Evolutionary conservation across 2,329 filamentous ascomycete genomes (phyloP), one percentile per base, ranked within the genome.

Genomic region (Aspergillus clavatus): DNA sequence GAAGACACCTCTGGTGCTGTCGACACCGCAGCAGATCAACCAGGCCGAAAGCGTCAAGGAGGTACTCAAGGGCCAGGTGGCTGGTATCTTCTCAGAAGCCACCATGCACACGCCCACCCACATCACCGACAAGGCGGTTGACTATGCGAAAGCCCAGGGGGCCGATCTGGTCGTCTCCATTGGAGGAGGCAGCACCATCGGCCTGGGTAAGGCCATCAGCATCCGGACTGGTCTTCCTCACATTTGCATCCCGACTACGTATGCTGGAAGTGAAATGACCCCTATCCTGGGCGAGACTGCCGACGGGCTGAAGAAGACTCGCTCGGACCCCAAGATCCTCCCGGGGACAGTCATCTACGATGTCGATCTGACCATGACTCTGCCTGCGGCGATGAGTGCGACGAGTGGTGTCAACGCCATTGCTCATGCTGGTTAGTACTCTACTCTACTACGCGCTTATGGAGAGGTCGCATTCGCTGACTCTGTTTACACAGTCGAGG

Each of bases 361-460:
- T 65, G 79, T 83, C 14, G 73, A 82, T 54, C 64, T 83, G 43
- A 83, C 81, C 0, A 71, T 81, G 72, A 78, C 75, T 1, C 65
- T 84, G 19, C 80, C 81, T 0, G 56, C 64, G 2, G 62, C 59
- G 0, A 67, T 81, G 60, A 79, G 73, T 50, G 73, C 75, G 2
- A 80, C 75, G 0, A 83, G 79, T 46, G 81, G 81, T 37, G 72
- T 84, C 38, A 84, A 84, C 58, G 81, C 82, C 0, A 81, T 84
- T 61, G 81, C 82, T 2, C 82, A 84, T 63, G 75, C 80, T 33
- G 72, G 73, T 76, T 47, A 50, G 66, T 57, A 10, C 6, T 19
- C 7, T 11, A 5, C 8, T 33, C 4, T 8, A 11, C 11, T n/a
- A n/a, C n/a, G n/a, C n/a, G n/a, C n/a, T n/a, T n/a, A n/a, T n/a